These are phyloP conservation scores for Penicillium sp. DNA, from an alignment of 2,329 filamentous ascomycete genomes.

Conservation along the genomic window DNA sequence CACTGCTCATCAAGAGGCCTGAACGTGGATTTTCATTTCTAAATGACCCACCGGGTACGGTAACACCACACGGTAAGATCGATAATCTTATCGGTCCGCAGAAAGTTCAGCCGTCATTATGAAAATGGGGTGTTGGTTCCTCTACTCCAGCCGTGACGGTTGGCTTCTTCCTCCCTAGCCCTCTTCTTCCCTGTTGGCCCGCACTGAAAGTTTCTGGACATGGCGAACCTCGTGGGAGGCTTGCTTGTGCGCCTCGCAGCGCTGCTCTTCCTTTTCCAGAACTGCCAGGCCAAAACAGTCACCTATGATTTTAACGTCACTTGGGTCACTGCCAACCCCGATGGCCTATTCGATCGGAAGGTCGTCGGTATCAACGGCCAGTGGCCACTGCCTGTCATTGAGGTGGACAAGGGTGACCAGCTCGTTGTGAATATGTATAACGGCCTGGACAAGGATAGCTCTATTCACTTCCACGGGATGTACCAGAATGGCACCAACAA, in stretches of 20 bases:
- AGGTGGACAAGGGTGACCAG: slow-evolving; percentile 68
- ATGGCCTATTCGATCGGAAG: slow-evolving; percentile 47
- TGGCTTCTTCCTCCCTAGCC: not conserved
- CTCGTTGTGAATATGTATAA: slow-evolving; percentile 66
- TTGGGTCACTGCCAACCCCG: slow-evolving; percentile 54
- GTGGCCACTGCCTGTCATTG: slow-evolving; percentile 68
- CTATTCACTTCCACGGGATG: slow-evolving; percentile 72
- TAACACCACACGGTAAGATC: slow-evolving; percentile 10
- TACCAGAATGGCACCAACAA: slow-evolving; percentile 69
- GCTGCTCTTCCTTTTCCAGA: slow-evolving; percentile 8
- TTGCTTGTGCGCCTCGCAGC: slow-evolving; percentile 7
- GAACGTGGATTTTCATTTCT: not conserved
- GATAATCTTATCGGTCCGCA: slow-evolving; percentile 17
- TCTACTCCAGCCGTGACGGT: not conserved
- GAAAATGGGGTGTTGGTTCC: not conserved
- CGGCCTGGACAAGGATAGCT: slow-evolving; percentile 59
- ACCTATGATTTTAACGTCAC: slow-evolving; percentile 51
- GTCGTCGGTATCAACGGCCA: slow-evolving; percentile 68
- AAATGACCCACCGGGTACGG: not conserved
- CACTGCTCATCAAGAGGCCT: slow-evolving; percentile 1
- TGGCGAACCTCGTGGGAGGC: slow-evolving; percentile 11
- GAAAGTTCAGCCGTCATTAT: not conserved
- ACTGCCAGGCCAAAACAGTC: slow-evolving; percentile 16
- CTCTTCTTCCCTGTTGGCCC: not conserved
- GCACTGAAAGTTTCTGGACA: not conserved